A percentile compares a stretch with the other conserved stretches of the same genome.
Conservation (phyloP, 164 flowering plant genomes). For the Aristolochia californica region DNA sequence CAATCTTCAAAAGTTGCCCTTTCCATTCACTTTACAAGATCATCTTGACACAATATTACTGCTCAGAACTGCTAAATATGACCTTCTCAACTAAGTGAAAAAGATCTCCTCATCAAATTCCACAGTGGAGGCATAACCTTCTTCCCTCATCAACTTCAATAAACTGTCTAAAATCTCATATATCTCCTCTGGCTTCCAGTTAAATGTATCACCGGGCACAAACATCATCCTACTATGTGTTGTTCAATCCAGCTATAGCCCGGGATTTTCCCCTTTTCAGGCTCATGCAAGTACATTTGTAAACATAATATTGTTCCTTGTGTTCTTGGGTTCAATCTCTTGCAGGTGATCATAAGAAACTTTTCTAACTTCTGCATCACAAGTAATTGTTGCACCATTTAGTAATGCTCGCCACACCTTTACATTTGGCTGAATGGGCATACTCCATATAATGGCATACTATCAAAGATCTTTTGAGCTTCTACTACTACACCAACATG, state of each 20-base stretch:
- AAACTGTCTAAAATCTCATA: slow-evolving; percentile 24
- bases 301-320: slow-evolving; percentile 58
- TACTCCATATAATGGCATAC: slow-evolving; percentile 41
- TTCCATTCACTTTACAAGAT: no score
- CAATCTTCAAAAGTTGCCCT: no score
- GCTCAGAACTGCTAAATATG: no score
- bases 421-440: slow-evolving; percentile 65
- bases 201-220: slow-evolving; percentile 30
- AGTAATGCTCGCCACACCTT: slow-evolving; percentile 80
- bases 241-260: slow-evolving; percentile 72
- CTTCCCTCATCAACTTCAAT: slow-evolving; percentile 31
- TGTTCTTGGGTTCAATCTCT: slow-evolving; percentile 68
- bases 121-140: slow-evolving; percentile 25
- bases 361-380: slow-evolving; percentile 57
- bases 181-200: slow-evolving; percentile 24
- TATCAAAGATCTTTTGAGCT: slow-evolving; percentile 44
- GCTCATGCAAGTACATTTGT: slow-evolving; percentile 69
- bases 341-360: slow-evolving; percentile 41
- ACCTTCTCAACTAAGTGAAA: neutral
- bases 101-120: slow-evolving; percentile 27
- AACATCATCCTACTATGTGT: slow-evolving; percentile 28
- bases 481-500: slow-evolving; percentile 58
- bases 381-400: slow-evolving; percentile 51
- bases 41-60: no score
- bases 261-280: slow-evolving; percentile 64